These are phyloP conservation scores for Rhodotorula taiwanensis DNA, from an alignment of 768 basidiomycete species.

Conservation along the genomic window DNA sequence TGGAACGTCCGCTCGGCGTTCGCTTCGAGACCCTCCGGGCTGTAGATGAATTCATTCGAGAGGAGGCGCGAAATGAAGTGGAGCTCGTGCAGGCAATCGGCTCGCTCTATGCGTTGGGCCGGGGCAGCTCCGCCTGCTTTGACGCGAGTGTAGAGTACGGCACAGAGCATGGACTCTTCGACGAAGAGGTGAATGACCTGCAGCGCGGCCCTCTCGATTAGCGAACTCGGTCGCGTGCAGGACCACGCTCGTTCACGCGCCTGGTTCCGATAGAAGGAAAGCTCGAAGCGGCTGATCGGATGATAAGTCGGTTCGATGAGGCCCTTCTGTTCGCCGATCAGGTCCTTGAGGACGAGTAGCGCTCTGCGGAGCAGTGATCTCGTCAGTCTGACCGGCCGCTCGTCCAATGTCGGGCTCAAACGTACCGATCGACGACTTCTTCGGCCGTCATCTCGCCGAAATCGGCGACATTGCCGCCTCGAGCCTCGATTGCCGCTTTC, in stretches of 20 bases:
- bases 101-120: slow-evolving; percentile 26
- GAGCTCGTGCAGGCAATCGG: slow-evolving; percentile 23
- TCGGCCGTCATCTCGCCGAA: slow-evolving; percentile 34
- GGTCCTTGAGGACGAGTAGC: slow-evolving; percentile 33
- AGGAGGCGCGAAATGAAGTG: slow-evolving; percentile 37
- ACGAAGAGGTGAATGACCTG: slow-evolving; percentile 40
- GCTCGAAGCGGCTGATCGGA: slow-evolving; percentile 35
- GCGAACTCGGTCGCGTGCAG: background rate
- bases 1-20: slow-evolving; percentile 34
- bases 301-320: slow-evolving; percentile 38
- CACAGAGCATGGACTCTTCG: slow-evolving; percentile 29
- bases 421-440: slow-evolving; percentile 36
- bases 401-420: too few relatives aligned
- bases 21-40: slow-evolving; percentile 34
- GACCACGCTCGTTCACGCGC: background rate
- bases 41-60: slow-evolving; percentile 40
- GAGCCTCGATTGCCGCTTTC: slow-evolving; percentile 27
- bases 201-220: too few relatives aligned
- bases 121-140: slow-evolving; percentile 29
- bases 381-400: background rate
- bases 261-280: slow-evolving; percentile 39
- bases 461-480: slow-evolving; percentile 37
- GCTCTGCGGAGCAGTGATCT: slow-evolving; percentile 1
- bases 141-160: slow-evolving; percentile 33
- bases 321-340: slow-evolving; percentile 35